Base-by-base conservation (phyloP, 495 filamentous ascomycete genomes). In the Extremus antarcticus region DNA sequence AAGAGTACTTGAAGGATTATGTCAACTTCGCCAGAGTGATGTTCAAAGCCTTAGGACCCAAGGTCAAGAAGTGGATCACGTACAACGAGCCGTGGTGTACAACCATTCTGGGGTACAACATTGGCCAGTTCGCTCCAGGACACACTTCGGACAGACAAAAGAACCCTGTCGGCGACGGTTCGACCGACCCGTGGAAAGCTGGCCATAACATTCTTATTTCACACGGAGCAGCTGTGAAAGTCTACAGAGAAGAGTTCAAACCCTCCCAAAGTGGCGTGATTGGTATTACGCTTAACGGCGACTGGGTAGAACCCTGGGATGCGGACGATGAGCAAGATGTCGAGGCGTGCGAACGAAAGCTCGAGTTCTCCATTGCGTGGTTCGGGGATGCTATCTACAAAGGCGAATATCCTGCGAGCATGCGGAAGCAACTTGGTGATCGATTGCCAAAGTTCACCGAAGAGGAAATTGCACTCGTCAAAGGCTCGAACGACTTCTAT, bases 181-280 rank as follows among this genome's bases (percentile, higher is more conserved):
- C 83, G 38, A 70, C 81, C 20, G 56, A 71, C 50, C 65, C 63
- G 3, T 73, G 59, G 53, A 54, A 54, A 45, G 71, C 62, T 43
- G 69, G 65, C 13, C 70, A 71, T 54, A 60, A 64, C 49, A 61
- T 70, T 20, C 53, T 73, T 0, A 59, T 73, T 0, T 63, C 69
- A 0, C 70, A 73, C 54, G 50, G 60, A 81, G 74, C 24, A 10
- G 80, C 79, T 41, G 82, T 83, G 51, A 84, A 83, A 68, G 72
- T 76, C 3, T 85, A 84, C 65, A 79, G 82, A 60, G 78, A 84
- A 32, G 80, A 84, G 54, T 85, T 84, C 73, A 82, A 83, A 72
- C 66, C 17, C 21, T 62, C 49, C 62, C 66, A 47, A 66, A 68
- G 56, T 58, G 56, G 51, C 39, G 63, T 11, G 63, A 64, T 71